Base-by-base conservation (phyloP, 1,284 basidiomycete species). In the Crucibulum cyathiforme region DNA sequence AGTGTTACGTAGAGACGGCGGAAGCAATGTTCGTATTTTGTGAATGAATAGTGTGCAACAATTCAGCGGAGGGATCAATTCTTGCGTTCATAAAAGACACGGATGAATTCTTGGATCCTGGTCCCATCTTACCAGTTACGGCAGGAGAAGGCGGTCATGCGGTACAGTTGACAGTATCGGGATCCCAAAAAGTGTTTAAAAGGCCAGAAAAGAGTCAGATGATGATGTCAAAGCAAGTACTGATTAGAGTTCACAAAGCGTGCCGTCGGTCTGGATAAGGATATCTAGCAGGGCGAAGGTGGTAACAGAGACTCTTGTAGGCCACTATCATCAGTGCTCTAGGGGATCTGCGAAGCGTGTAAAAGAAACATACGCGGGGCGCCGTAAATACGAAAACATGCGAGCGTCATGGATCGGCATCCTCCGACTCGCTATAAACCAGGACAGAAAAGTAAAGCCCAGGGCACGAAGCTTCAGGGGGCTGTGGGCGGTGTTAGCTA, bases 171-270 rank as follows among this genome's bases (percentile, higher is more conserved):
- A 19, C 47, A 13, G n/a, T 17, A 34, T 49, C 47, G n/a, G 13
- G n/a, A 17, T 49, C n/a, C 41, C 41, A 45, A 45, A 45, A 45
- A 15, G 41, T 15, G 19, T 45, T 45, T 50, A 53, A 57, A 53
- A 56, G 38, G 17, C 45, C 45, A 34, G 45, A 45, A 52, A 31
- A 56, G 19, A 41, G 62, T 63, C 62, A 63, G 62, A 63, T 61
- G 62, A 63, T 58, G 62, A 54, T 59, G 62, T 63, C 62, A 62
- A 58, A 43, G 37, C 53, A 41, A 48, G 19, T 57, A 51, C 58
- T 51, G 60, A 36, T 41, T 43, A 51, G 48, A 49, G 36, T 52
- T 54, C 41, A 46, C 35, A 56, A 34, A 49, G 31, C 47, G 47
- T 17, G 47, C 47, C 47, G 47, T 49, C 47, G 47, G 47, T 49